A percentile compares a stretch with the other conserved stretches of the same genome.
phyloP scores from a whole-genome alignment of 352 stramenopile species.

The Phytophthora macrochlamydospora region DNA sequence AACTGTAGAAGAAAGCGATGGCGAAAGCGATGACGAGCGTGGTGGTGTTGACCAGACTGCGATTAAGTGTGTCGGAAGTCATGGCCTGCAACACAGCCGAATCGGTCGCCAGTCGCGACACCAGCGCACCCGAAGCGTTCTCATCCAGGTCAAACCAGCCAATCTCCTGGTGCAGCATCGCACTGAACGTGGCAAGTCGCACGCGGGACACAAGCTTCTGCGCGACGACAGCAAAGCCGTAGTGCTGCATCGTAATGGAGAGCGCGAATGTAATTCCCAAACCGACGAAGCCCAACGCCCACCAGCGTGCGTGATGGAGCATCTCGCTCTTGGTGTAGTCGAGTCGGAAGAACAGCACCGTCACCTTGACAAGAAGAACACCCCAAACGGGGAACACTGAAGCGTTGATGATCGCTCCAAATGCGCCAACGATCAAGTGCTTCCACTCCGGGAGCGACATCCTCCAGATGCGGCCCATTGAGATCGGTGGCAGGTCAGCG shows the following conservation, averaged over 20 bases:
- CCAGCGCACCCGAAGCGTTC: conserved; percentile 75
- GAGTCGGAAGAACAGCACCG: conserved; percentile 57
- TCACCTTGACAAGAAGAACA: conserved; percentile 52
- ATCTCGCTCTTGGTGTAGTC: conserved; percentile 56
- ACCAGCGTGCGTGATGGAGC: conserved; percentile 43
- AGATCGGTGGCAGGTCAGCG: conserved; percentile 30
- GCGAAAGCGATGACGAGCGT: conserved; percentile 47
- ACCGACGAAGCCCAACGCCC: conserved; percentile 50
- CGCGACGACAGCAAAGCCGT: conserved; percentile 61
- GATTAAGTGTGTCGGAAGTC: conserved; percentile 70
- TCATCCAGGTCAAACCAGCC: conserved; percentile 83
- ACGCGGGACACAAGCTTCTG: conserved; percentile 66
- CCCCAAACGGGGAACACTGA: conserved; percentile 64
- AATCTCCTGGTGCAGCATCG: conserved; percentile 80
- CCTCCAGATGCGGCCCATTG: conserved; percentile 51
- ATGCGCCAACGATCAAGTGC: conserved; percentile 35
- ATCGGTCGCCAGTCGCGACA: conserved; percentile 74
- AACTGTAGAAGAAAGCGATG: conserved; percentile 65
- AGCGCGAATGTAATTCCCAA: conserved; percentile 42
- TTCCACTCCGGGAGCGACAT: conserved; percentile 52
- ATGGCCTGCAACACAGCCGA: conserved; percentile 79
- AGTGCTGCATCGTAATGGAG: conserved; percentile 57
- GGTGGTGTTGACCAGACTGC: conserved; percentile 54
- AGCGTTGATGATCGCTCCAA: conserved; percentile 44
- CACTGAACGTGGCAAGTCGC: conserved; percentile 50